Percentiles rank a stretch among this genome's conserved stretches.
phyloP scores from a whole-genome alignment of 805 yeast species.

The Wickerhamiella sorbophila region DNA sequence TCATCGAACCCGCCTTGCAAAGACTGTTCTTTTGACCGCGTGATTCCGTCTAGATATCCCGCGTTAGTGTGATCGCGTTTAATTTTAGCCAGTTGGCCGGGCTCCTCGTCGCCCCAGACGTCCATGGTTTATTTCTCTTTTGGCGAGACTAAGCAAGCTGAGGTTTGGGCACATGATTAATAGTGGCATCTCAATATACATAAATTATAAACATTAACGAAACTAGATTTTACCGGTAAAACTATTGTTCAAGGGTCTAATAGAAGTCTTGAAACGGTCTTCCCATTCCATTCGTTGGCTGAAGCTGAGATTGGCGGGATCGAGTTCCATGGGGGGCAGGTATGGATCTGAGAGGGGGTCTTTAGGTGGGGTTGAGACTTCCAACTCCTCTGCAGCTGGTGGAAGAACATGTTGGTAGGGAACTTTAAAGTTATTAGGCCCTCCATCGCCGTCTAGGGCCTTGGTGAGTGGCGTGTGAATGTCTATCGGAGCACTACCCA shows the following conservation, averaged over 20 bases:
- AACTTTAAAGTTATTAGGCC: conserved; percentile 4
- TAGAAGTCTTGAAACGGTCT: conserved; percentile 3
- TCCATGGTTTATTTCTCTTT: too few species aligned
- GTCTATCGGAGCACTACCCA: conserved; percentile 9
- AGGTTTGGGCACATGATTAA: too few species aligned
- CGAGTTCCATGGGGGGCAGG: conserved; percentile 3
- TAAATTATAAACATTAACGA: too few species aligned
- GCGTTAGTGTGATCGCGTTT: conserved; percentile 52
- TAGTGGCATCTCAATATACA: too few species aligned
- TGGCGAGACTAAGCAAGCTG: too few species aligned
- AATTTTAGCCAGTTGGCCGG: conserved; percentile 16
- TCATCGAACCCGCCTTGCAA: conserved; percentile 71
- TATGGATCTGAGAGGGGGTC: not conserved
- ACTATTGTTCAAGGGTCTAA: not conserved
- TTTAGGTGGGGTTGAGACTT: not conserved
- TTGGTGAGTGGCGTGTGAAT: conserved; percentile 1
- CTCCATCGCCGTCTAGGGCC: conserved; percentile 13
- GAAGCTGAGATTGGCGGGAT: conserved; percentile 18
- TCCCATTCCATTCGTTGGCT: conserved; percentile 21
- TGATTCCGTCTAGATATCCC: conserved; percentile 74
- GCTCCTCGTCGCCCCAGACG: conserved; percentile 17
- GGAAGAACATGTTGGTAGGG: not conserved
- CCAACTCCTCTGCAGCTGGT: not conserved
- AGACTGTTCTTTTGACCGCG: conserved; percentile 49
- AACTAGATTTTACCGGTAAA: too few species aligned